Evolutionary conservation across 2,329 filamentous ascomycete genomes (phyloP).

Genomic region (Fusarium coicis): DNA sequence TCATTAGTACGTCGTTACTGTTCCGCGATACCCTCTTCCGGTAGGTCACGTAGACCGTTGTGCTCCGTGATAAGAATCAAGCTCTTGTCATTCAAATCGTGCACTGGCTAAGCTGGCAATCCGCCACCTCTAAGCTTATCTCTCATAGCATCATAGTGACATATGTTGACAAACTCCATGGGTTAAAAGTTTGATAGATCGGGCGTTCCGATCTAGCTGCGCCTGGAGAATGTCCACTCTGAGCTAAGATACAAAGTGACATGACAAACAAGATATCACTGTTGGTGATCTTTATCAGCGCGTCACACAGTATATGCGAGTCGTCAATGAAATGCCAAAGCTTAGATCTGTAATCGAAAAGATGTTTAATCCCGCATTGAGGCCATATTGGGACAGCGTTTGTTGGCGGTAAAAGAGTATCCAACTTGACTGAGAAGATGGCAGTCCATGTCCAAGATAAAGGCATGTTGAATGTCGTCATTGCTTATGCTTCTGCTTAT

Average conservation of each 20-base stretch:
- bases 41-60: neutral
- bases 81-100: neutral
- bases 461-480: neutral
- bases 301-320: fast-evolving
- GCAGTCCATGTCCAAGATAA: fast-evolving
- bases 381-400: neutral
- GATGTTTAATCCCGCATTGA: neutral
- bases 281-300: neutral
- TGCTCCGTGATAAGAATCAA: neutral
- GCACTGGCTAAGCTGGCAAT: fast-evolving
- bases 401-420: neutral
- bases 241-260: no score
- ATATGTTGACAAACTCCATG: neutral
- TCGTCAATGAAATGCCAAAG: no score
- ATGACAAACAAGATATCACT: no score
- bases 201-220: no score
- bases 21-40: neutral
- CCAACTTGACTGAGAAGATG: neutral
- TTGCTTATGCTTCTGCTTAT: neutral
- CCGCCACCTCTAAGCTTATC: fast-evolving
- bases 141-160: neutral
- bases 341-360: neutral
- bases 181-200: no score
- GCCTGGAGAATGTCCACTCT: no score
- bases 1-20: neutral